phyloP scores from a whole-genome alignment of 768 basidiomycete genomes.

The Leucogyrophana mollusca region DNA sequence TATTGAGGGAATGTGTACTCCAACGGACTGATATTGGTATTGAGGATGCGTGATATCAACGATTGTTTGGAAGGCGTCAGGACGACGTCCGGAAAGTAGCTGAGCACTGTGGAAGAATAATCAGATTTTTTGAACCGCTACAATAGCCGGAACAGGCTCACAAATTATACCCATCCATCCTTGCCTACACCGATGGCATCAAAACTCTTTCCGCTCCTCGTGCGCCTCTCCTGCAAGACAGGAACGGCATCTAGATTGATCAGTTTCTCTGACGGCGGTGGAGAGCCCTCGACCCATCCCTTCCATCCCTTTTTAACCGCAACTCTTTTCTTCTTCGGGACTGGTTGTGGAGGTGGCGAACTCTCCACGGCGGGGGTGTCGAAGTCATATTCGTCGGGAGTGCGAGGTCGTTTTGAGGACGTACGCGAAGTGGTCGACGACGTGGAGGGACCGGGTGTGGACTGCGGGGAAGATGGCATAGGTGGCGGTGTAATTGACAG shows the following conservation, averaged over 20 bases:
- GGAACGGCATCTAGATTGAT: conserved; percentile 79
- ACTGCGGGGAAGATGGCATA: conserved; percentile 59
- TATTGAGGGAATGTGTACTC: background rate
- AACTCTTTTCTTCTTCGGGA: conserved; percentile 60
- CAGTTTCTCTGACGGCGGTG: conserved; percentile 74
- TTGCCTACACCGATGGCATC: conserved; percentile 79
- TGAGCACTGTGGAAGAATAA: conserved; percentile 7
- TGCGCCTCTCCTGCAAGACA: conserved; percentile 68
- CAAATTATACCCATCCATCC: conserved; percentile 69
- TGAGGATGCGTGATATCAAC: conserved; percentile 2
- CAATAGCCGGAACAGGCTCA: conserved; percentile 35
- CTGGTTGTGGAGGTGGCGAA: conserved; percentile 24
- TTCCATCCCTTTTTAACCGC: conserved; percentile 83
- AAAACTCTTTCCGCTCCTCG: conserved; percentile 84
- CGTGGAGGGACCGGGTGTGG: conserved; percentile 74
- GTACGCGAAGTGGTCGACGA: conserved; percentile 73
- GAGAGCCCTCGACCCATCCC: conserved; percentile 88
- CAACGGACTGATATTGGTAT: conserved; percentile 1
- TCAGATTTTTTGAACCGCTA: conserved; percentile 54
- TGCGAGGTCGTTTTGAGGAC: conserved; percentile 78
- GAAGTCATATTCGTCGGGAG: conserved; percentile 61
- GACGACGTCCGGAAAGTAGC: conserved; percentile 1
- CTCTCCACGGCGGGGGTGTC: conserved; percentile 19
- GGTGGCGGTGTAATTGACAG: conserved; percentile 77
- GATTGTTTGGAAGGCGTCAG: background rate